Evolutionary conservation across 2,329 filamentous ascomycete genomes (phyloP), one percentile per base, ranked within the genome.

Genomic region (Neocucurbitaria cava): DNA sequence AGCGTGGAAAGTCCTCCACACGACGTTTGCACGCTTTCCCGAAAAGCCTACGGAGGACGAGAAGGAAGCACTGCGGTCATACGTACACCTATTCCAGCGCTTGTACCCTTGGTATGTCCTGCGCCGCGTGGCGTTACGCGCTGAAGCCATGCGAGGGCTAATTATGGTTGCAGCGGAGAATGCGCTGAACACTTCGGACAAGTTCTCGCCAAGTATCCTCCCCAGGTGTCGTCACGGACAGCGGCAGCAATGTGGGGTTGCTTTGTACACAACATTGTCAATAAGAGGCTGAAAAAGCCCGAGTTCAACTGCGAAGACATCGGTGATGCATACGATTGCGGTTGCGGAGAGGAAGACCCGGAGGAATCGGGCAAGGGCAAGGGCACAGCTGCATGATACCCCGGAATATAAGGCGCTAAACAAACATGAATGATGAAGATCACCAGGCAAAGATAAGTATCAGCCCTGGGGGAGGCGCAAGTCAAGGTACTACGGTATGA

Each of bases 241-340:
- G 81, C 82, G 1, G 86, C 86, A n/a, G 85, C 86, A 3, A 85
- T 81, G 24, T 89, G 86, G 86, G 86, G 82, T 8, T 89, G 86
- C 69, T 85, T 86, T 66, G 83, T 88, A 36, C 86, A 89, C 66
- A 89, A 89, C 59, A 80, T 87, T 65, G 86, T 89, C 57, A 89
- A 89, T 67, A 80, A 83, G 67, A 82, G 84, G 65, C 75, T 89
- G 55, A 72, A 81, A 28, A 89, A 89, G 70, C 79, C 82, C 5
- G 71, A 83, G 20, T 89, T 88, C 66, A 85, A 88, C 70, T 89
- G 86, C 72, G 81, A 80, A 38, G 83, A 87, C 33, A 85, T 89
- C 52, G 86, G 85, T 2, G 85, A 87, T 53, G 87, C 87, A 59
- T 89, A 89, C 68, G 85, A 89, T 66, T 89, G 86, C 64, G 86